A percentile compares a stretch with the other conserved stretches of the same genome.
phyloP scores from a whole-genome alignment of 1,284 basidiomycete species.

The Inonotus hispidus region DNA sequence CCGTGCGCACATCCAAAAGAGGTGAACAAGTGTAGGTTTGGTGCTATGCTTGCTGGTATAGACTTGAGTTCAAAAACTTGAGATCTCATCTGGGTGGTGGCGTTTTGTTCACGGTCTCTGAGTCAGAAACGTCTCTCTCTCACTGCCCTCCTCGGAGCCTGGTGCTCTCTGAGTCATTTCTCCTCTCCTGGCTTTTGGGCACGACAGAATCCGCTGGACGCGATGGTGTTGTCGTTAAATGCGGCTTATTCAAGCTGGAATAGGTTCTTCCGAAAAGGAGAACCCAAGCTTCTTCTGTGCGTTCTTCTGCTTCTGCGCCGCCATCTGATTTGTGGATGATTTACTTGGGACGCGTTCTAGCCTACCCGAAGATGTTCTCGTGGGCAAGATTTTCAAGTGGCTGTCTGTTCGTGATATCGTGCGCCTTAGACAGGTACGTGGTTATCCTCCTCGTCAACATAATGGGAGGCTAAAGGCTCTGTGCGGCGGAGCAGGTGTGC shows the following conservation, averaged over 20 bases:
- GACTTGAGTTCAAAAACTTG: background rate
- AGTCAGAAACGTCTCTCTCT: background rate
- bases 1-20: background rate
- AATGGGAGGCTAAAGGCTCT: background rate
- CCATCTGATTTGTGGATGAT: background rate
- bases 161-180: background rate
- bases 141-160: background rate
- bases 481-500: conserved; percentile 37
- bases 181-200: background rate
- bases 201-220: background rate
- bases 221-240: background rate
- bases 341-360: background rate
- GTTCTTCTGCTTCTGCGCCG: background rate
- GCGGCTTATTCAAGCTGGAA: conserved; percentile 2
- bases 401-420: conserved; percentile 15
- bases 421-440: conserved; percentile 9
- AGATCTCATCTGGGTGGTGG: background rate
- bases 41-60: too few species aligned
- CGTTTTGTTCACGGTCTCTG: background rate
- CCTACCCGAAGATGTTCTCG: conserved; percentile 17
- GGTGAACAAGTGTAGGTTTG: background rate
- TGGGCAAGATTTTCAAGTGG: conserved; percentile 13
- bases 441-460: background rate
- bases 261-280: conserved; percentile 1
- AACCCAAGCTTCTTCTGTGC: background rate